Percentiles rank a stretch among this genome's conserved stretches.
Conservation (phyloP, 1,284 basidiomycete species). For the Papiliotrema nemorosa region DNA sequence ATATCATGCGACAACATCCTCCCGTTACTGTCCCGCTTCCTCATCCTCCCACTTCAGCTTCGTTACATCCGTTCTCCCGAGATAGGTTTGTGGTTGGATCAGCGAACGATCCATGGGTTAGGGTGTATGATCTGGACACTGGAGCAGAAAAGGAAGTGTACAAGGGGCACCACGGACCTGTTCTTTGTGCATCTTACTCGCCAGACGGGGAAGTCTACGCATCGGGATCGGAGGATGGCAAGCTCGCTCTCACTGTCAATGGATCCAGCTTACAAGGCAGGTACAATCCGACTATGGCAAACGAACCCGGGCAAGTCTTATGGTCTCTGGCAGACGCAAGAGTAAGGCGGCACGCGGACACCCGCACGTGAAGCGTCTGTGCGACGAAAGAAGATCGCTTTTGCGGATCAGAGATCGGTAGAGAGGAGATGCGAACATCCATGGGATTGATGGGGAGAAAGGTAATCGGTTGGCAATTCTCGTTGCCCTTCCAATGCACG, state of each 20-base stretch:
- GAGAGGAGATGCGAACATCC: too few relatives aligned
- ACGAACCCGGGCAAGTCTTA: constrained; percentile 89
- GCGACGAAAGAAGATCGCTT: too few relatives aligned
- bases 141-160: constrained; percentile 86
- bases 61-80: constrained; percentile 81
- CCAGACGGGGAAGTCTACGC: constrained; percentile 99
- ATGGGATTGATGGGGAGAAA: too few relatives aligned
- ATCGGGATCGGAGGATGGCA: constrained; percentile 71
- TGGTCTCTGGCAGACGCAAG: constrained; percentile 74
- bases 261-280: constrained; percentile 27
- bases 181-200: constrained; percentile 87
- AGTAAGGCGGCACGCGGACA: too few relatives aligned
- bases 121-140: constrained; percentile 80
- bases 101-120: constrained; percentile 88
- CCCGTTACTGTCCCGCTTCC: constrained; percentile 56
- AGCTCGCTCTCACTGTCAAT: constrained; percentile 7
- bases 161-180: constrained; percentile 97
- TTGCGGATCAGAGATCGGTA: too few relatives aligned
- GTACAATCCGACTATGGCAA: constrained; percentile 96
- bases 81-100: constrained; percentile 94
- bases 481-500: too few relatives aligned
- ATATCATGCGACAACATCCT: constrained; percentile 51
- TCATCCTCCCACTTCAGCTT: constrained; percentile 84
- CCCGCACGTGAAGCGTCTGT: too few relatives aligned
- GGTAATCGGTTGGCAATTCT: too few relatives aligned